Evolutionary conservation across 106 monocot genomes (phyloP).

Genomic region (Ottelia alismoides): DNA sequence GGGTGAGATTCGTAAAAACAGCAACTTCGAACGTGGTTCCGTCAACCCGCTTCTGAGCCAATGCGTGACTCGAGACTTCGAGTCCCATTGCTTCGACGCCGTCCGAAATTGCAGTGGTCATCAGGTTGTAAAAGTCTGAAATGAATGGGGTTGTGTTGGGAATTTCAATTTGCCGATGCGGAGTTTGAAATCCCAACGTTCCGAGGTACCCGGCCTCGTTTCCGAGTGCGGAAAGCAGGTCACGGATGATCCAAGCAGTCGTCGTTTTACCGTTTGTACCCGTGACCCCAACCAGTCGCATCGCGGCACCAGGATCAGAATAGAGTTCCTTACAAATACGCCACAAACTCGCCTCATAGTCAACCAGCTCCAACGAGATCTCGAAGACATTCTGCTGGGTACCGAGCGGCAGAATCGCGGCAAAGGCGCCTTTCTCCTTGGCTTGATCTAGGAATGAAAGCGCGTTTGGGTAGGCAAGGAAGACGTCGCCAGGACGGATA

Average conservation of each 20-base stretch:
- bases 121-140: background rate
- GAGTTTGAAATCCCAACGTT: background rate
- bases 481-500: background rate
- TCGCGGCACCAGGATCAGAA: background rate
- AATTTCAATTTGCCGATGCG: background rate
- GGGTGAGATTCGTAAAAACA: background rate
- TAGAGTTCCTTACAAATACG: no score
- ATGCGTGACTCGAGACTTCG: background rate
- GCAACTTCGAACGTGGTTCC: background rate
- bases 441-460: background rate
- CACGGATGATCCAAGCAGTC: background rate
- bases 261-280: background rate
- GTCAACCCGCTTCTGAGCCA: background rate
- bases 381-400: background rate
- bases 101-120: background rate
- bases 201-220: background rate
- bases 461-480: background rate
- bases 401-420: background rate
- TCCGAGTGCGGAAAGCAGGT: background rate
- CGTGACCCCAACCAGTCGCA: background rate
- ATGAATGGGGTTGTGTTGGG: background rate
- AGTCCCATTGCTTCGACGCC: background rate
- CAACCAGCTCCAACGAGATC: background rate
- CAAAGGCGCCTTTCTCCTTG: background rate
- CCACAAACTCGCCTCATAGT: no score